A percentile compares a stretch with the other conserved stretches of the same genome.
Conservation (phyloP, 2,329 filamentous ascomycete genomes). For the Beauveria scarabaeidicola region DNA sequence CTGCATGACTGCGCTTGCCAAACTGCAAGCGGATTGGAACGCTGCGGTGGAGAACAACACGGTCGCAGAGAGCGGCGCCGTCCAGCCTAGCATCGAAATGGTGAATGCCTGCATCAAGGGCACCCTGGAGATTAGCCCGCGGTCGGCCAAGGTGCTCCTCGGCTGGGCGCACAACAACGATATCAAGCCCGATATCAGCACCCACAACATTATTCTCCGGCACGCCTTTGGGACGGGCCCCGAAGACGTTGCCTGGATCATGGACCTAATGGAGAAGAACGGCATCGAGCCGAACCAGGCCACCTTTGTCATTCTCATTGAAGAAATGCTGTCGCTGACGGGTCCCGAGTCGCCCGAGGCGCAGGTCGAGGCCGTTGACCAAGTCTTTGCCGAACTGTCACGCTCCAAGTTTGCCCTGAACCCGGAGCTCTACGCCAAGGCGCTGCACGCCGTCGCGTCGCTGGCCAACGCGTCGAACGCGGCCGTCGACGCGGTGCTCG, state of each 20-base stretch:
- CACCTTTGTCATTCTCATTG: slow-evolving; percentile 67
- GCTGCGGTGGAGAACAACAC: slow-evolving; percentile 22
- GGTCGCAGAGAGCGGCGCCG: slow-evolving; percentile 28
- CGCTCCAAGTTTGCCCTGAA: slow-evolving; percentile 50
- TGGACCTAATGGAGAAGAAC: slow-evolving; percentile 49
- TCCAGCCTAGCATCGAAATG: slow-evolving; percentile 53
- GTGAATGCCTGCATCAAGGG: slow-evolving; percentile 65
- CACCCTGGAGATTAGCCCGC: slow-evolving; percentile 43
- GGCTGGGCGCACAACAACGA: slow-evolving; percentile 49
- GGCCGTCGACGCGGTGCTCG: slow-evolving; percentile 52
- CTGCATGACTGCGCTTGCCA: slow-evolving; percentile 55
- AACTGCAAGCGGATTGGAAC: slow-evolving; percentile 58
- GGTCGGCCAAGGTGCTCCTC: slow-evolving; percentile 46
- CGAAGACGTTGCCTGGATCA: slow-evolving; percentile 41
- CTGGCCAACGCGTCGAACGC: slow-evolving; percentile 30
- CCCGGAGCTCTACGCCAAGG: slow-evolving; percentile 56
- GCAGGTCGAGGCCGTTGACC: slow-evolving; percentile 43
- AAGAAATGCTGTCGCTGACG: slow-evolving; percentile 42
- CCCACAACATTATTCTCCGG: slow-evolving; percentile 63
- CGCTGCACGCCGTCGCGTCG: slow-evolving; percentile 47
- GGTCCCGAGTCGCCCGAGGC: slow-evolving; percentile 32
- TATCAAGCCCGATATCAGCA: slow-evolving; percentile 48
- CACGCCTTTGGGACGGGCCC: slow-evolving; percentile 43
- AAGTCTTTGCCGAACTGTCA: slow-evolving; percentile 50
- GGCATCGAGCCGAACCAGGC: slow-evolving; percentile 52